Base-by-base conservation (phyloP, 2,329 filamentous ascomycete species). In the Exophiala xenobiotica region DNA sequence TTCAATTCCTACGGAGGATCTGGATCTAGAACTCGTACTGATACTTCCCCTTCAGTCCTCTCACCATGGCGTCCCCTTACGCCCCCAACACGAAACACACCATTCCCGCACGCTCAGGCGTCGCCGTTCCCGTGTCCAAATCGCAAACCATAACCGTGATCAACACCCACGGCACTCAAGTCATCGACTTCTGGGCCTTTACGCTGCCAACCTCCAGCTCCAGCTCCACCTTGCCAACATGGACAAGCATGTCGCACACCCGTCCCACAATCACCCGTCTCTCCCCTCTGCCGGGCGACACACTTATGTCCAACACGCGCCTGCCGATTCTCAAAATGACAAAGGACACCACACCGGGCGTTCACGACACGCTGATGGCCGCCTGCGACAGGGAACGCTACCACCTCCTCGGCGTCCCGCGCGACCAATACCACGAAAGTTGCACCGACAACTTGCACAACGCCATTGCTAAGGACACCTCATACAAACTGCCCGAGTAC, bases 181-280 rank as follows among this genome's bases (percentile, higher is more conserved):
- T 78, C 16, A 65, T 78, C 33, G 75, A 78, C 58, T 76, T 75
- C 39, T 78, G 73, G 73, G 72, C 72, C 2, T 72, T 77, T 53
- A 68, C 71, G 8, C 63, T 71, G 11, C 42, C 46, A 12, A 18
- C 22, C n/a, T 3, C 20, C 3, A 12, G 11, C 7, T 37, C 48
- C 19, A n/a, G n/a, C n/a, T 19, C 40, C n/a, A 50, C 43, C n/a
- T 31, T 49, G 22, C 43, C 49, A 35, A 51, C 47, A 42, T 61
- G 60, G 48, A 57, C 72, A 18, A 71, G 69, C 31, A 71, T 71
- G 68, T 64, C 68, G 4, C 71, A 74, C 55, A 68, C 65, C 1
- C 65, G 70, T 22, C 68, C 68, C 7, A 53, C 67, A 5, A 60
- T 66, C 3, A 57, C 58, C 3, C 65, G 63, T 33, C 55, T 71